A percentile compares a stretch with the other conserved stretches of the same genome.
Evolutionary conservation across 2,329 filamentous ascomycete species (phyloP).

Genomic region (Allantophomopsis cytisporea): DNA sequence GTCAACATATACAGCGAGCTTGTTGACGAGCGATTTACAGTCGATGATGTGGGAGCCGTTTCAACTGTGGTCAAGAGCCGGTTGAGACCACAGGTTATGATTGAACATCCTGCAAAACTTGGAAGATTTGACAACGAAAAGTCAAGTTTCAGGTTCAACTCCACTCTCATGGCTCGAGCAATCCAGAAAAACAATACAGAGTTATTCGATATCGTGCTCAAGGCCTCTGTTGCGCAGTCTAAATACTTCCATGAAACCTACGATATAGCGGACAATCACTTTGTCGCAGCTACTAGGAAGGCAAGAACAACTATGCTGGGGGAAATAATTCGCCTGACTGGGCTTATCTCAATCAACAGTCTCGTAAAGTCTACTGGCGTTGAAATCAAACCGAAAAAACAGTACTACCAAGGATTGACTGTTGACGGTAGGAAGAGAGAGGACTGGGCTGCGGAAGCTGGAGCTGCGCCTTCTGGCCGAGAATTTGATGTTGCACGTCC

Average conservation of each 20-base stretch:
- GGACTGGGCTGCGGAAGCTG: slow-evolving; percentile 62
- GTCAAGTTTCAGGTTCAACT: neutral
- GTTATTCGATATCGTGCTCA: slow-evolving; percentile 15
- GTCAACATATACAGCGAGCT: slow-evolving; percentile 37
- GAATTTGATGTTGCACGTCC: slow-evolving; percentile 30
- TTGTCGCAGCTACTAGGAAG: slow-evolving; percentile 26
- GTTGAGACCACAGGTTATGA: slow-evolving; percentile 36
- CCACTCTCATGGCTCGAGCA: slow-evolving; percentile 9
- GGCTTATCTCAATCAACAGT: slow-evolving; percentile 53
- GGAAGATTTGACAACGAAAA: slow-evolving; percentile 15
- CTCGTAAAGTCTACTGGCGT: slow-evolving; percentile 53
- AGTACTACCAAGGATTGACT: slow-evolving; percentile 64
- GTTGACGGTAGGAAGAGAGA: slow-evolving; percentile 61
- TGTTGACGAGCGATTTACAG: slow-evolving; percentile 55
- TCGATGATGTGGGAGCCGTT: slow-evolving; percentile 62
- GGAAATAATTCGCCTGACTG: slow-evolving; percentile 50
- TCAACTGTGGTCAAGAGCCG: slow-evolving; percentile 55
- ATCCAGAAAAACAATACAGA: slow-evolving; percentile 10
- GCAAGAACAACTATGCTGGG: slow-evolving; percentile 44
- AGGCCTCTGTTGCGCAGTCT: slow-evolving; percentile 8
- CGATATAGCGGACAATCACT: slow-evolving; percentile 20
- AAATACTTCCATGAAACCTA: slow-evolving; percentile 12
- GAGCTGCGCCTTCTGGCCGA: slow-evolving; percentile 29
- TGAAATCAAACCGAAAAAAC: slow-evolving; percentile 47
- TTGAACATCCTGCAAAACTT: slow-evolving; percentile 25